These are phyloP conservation scores for Hawksworthiomyces lignivorus DNA, from an alignment of 2,329 filamentous ascomycete genomes.

Conservation along the genomic window DNA sequence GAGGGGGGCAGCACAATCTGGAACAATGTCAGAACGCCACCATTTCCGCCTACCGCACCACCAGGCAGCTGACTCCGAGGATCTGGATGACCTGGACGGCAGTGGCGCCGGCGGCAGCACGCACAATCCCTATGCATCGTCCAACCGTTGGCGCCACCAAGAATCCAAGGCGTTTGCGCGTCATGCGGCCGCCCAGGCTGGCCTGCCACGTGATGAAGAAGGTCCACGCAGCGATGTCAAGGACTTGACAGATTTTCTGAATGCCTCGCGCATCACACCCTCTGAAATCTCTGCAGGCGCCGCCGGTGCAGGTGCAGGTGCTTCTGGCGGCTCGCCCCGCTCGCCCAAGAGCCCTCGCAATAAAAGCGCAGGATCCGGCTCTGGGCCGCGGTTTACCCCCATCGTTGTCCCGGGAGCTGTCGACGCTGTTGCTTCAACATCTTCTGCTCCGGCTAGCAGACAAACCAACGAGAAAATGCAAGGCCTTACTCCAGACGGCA, in stretches of 20 bases:
- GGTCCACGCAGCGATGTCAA: constrained; percentile 33
- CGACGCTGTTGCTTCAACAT: background rate
- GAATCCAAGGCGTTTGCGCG: constrained; percentile 50
- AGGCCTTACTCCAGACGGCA: constrained; percentile 31
- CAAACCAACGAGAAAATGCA: background rate
- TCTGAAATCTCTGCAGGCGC: constrained; percentile 20
- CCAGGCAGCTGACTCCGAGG: constrained; percentile 6
- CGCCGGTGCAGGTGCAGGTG: background rate
- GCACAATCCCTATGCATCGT: constrained; percentile 48
- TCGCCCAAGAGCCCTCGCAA: background rate
- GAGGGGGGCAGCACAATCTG: no score
- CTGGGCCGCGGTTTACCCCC: constrained; percentile 8
- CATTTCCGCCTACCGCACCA: constrained; percentile 1
- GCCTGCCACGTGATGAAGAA: constrained; percentile 31
- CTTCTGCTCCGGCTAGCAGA: background rate
- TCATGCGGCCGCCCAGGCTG: constrained; percentile 31
- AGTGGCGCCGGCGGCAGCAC: constrained; percentile 21
- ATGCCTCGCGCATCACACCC: constrained; percentile 43
- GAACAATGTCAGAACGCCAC: constrained; percentile 13
- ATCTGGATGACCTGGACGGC: constrained; percentile 12
- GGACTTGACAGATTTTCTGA: constrained; percentile 51
- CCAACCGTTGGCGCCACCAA: constrained; percentile 55
- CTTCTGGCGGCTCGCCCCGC: background rate
- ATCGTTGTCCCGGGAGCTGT: constrained; percentile 9
- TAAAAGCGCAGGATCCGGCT: background rate